Conservation (phyloP, 176 grass and related monocot species). For the Chrysopogon serrulatus region DNA sequence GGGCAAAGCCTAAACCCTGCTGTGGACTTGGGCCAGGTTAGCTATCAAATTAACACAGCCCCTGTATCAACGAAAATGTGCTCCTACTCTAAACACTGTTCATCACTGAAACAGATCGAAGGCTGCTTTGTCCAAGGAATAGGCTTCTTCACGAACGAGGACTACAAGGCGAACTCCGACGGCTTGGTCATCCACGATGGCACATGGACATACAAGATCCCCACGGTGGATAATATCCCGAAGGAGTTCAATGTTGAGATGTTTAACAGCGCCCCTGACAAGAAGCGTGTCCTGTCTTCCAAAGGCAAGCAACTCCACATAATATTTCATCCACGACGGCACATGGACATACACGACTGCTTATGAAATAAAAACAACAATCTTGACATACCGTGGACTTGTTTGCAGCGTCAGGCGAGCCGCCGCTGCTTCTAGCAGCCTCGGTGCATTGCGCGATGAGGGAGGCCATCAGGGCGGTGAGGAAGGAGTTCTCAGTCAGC, state of each 20-base stretch:
- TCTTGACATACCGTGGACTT: neutral
- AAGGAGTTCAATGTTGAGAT: slow-evolving; percentile 82
- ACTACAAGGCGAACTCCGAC: slow-evolving; percentile 59
- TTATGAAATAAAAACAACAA: neutral
- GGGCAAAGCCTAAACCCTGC: slow-evolving; percentile 88
- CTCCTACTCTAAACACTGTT: neutral
- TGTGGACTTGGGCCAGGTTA: slow-evolving; percentile 85
- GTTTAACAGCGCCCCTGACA: slow-evolving; percentile 53
- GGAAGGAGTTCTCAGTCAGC: slow-evolving; percentile 37
- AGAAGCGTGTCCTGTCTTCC: slow-evolving; percentile 67
- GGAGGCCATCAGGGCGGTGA: slow-evolving; percentile 74
- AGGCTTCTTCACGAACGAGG: slow-evolving; percentile 83
- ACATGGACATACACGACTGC: too few relatives aligned
- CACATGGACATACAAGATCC: slow-evolving; percentile 91
- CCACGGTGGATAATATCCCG: slow-evolving; percentile 77
- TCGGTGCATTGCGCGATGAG: slow-evolving; percentile 91
- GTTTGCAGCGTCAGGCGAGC: slow-evolving; percentile 71
- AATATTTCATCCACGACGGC: neutral
- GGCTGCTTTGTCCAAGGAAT: slow-evolving; percentile 76
- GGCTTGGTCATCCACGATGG: slow-evolving; percentile 68
- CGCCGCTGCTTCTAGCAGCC: slow-evolving; percentile 71
- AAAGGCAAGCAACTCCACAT: slow-evolving; percentile 39
- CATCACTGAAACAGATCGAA: slow-evolving; percentile 33
- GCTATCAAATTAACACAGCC: neutral
- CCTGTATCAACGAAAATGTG: neutral